These are phyloP conservation scores for Monosporascus sp. DNA, from an alignment of 2,329 filamentous ascomycete species.

Conservation along the genomic window DNA sequence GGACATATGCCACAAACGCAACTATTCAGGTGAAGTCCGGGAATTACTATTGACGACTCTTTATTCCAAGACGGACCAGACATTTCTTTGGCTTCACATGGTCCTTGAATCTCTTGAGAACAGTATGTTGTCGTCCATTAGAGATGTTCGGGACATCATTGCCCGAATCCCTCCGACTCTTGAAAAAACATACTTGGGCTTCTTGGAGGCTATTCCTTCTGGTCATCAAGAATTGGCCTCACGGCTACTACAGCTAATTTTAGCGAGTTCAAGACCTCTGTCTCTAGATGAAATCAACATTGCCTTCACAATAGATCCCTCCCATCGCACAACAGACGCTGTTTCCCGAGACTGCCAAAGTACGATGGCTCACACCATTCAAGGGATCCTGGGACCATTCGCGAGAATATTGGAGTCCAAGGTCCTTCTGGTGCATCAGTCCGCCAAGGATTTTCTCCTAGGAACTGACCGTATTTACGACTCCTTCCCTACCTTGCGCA, in stretches of 20 bases:
- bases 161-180: constrained; percentile 25
- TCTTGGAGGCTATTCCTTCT: constrained; percentile 21
- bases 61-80: constrained; percentile 27
- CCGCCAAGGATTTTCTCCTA: constrained; percentile 30
- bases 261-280: constrained; percentile 29
- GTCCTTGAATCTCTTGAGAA: constrained; percentile 29
- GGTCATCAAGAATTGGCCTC: constrained; percentile 19
- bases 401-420: constrained; percentile 25
- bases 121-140: constrained; percentile 15
- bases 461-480: not conserved
- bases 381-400: constrained; percentile 26
- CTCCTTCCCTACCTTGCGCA: constrained; percentile 2
- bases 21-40: constrained; percentile 19
- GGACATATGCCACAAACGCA: constrained; percentile 22
- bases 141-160: constrained; percentile 25
- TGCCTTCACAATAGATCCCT: constrained; percentile 22
- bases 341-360: constrained; percentile 20
- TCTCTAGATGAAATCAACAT: constrained; percentile 29
- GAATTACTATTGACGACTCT: constrained; percentile 24
- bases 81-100: constrained; percentile 34
- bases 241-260: constrained; percentile 26
- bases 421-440: constrained; percentile 31
- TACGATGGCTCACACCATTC: constrained; percentile 25
- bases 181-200: constrained; percentile 24
- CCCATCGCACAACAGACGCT: constrained; percentile 17